Evolutionary conservation across 164 flowering plant genomes (phyloP).

Genomic region (Stephania japonica): DNA sequence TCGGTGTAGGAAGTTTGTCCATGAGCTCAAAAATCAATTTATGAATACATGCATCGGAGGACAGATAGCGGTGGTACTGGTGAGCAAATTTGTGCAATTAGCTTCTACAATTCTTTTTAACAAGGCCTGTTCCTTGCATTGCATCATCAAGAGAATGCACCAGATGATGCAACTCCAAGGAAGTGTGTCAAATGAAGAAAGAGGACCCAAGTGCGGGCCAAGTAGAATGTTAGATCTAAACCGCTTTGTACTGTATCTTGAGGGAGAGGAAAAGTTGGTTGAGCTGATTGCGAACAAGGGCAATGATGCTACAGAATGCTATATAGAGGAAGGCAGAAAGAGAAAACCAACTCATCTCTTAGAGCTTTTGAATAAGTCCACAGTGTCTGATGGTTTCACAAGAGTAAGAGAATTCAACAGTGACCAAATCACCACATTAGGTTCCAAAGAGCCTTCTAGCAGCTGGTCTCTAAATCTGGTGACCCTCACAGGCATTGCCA

Average conservation of each 20-base stretch:
- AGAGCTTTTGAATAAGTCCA: constrained; percentile 32
- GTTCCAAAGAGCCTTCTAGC: constrained; percentile 39
- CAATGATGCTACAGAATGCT: constrained; percentile 29
- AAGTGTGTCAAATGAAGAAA: too few relatives aligned
- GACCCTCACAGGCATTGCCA: constrained; percentile 51
- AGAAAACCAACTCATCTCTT: constrained; percentile 39
- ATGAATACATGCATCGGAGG: too few relatives aligned
- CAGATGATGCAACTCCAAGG: too few relatives aligned
- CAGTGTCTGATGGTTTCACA: constrained; percentile 26
- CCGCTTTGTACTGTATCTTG: constrained; percentile 45
- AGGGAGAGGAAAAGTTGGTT: constrained; percentile 41
- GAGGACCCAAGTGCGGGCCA: background rate
- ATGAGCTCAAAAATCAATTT: too few relatives aligned
- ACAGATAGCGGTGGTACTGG: too few relatives aligned
- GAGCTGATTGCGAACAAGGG: constrained; percentile 31
- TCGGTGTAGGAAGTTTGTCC: too few relatives aligned
- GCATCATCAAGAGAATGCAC: too few relatives aligned
- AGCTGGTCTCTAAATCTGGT: constrained; percentile 68
- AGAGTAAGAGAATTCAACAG: constrained; percentile 48
- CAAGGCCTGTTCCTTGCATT: too few relatives aligned
- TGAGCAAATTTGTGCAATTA: too few relatives aligned
- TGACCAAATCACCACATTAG: constrained; percentile 32
- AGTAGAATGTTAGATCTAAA: constrained; percentile 22
- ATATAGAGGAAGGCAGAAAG: constrained; percentile 32
- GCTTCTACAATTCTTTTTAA: too few relatives aligned